phyloP scores from a whole-genome alignment of 2,329 filamentous ascomycete species.

The Truncatella angustata region DNA sequence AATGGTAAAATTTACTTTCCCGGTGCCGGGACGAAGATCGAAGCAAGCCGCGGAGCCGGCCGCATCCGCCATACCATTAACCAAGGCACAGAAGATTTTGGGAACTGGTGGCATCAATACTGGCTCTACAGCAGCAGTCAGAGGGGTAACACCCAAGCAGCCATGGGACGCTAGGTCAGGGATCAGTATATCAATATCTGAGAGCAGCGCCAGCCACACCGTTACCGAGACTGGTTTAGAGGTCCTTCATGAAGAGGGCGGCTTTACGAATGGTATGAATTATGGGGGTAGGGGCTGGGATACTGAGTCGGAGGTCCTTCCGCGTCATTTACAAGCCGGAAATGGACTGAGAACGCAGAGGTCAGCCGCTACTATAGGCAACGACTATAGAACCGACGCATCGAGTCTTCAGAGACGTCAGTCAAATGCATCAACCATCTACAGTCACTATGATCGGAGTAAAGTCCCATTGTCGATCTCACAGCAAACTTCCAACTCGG shows the following conservation, averaged over 20 bases:
- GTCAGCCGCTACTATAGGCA: constrained; percentile 23
- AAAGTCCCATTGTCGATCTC: constrained; percentile 56
- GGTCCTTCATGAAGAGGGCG: constrained; percentile 22
- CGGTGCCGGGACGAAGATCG: constrained; percentile 43
- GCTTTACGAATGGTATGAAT: constrained; percentile 18
- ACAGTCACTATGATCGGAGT: constrained; percentile 55
- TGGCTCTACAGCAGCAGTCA: constrained; percentile 28
- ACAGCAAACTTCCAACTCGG: constrained; percentile 57
- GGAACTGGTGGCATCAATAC: constrained; percentile 42
- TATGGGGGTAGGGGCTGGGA: constrained; percentile 37
- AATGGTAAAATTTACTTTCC: constrained; percentile 49
- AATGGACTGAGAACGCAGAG: constrained; percentile 21
- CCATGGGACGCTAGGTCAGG: constrained; percentile 44
- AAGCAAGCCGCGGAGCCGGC: constrained; percentile 34
- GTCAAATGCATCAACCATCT: constrained; percentile 52
- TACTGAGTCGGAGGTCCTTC: constrained; percentile 46
- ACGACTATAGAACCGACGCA: constrained; percentile 35
- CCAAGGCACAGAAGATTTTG: constrained; percentile 51
- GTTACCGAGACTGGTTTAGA: constrained; percentile 26
- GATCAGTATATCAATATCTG: constrained; percentile 43
- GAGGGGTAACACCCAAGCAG: constrained; percentile 14
- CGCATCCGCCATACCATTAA: constrained; percentile 36
- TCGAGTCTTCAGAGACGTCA: constrained; percentile 46
- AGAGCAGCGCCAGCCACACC: constrained; percentile 36
- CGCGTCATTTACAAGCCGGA: constrained; percentile 27